Conservation (phyloP, 495 filamentous ascomycete species). For the Podospora comata region DNA sequence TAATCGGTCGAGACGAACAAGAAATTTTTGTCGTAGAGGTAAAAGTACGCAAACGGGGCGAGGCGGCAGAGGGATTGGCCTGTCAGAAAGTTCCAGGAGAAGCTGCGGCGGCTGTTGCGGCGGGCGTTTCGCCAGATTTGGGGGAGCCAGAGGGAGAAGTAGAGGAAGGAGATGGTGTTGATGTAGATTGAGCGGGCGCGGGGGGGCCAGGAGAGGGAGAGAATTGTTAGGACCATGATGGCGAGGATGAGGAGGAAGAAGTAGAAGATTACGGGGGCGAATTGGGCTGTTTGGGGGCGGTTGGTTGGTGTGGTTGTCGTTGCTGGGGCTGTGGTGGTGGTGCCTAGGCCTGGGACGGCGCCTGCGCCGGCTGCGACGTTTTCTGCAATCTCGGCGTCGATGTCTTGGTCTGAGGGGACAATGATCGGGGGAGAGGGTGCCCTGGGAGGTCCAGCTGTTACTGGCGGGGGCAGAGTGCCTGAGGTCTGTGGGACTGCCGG, state of each 20-base stretch:
- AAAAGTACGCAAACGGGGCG: constrained; percentile 78
- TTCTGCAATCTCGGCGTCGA: constrained; percentile 55
- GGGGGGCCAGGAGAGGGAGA: constrained; percentile 71
- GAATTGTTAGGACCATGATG: constrained; percentile 69
- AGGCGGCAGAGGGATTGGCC: constrained; percentile 77
- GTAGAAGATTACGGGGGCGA: constrained; percentile 74
- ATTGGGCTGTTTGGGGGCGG: constrained; percentile 36
- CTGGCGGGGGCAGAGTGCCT: constrained; percentile 60
- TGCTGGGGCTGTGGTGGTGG: neutral
- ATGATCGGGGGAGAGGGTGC: constrained; percentile 60
- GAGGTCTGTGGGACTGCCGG: constrained; percentile 32
- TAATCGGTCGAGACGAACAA: constrained; percentile 71
- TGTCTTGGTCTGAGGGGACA: constrained; percentile 80
- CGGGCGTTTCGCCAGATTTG: constrained; percentile 88
- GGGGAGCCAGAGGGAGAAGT: constrained; percentile 87
- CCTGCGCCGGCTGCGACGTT: constrained; percentile 37
- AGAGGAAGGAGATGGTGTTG: constrained; percentile 62
- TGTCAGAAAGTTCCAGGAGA: constrained; percentile 82
- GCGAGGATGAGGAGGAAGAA: constrained; percentile 71
- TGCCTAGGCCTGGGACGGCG: constrained; percentile 17
- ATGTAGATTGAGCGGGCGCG: constrained; percentile 67
- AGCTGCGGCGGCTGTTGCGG: constrained; percentile 84
- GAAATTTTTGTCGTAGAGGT: constrained; percentile 68
- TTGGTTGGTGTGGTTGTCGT: constrained; percentile 5
- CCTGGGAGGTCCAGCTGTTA: constrained; percentile 47